phyloP scores from a whole-genome alignment of 2,329 filamentous ascomycete species.

The Botrytis tulipae region DNA sequence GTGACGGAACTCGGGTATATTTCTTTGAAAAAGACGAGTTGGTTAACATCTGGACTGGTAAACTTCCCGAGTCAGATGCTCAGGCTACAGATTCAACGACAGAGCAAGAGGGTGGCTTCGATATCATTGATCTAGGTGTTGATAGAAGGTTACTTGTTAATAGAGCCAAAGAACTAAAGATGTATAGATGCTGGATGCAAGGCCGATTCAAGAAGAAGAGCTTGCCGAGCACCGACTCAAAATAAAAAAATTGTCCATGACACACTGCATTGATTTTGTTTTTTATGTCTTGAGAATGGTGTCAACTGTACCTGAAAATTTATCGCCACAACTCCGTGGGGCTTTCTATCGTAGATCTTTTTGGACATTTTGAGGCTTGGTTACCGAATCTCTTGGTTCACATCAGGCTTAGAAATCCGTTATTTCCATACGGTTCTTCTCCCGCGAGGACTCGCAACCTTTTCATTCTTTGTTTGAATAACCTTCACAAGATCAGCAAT shows the following conservation, averaged over 20 bases:
- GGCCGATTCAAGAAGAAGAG: slow-evolving; percentile 67
- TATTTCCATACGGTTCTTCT: neutral
- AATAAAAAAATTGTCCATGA: neutral
- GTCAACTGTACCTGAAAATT: too few relatives aligned
- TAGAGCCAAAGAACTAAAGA: slow-evolving; percentile 84
- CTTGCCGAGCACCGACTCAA: neutral
- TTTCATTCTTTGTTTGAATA: neutral
- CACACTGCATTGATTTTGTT: neutral
- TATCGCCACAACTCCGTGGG: neutral
- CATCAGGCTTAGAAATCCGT: neutral
- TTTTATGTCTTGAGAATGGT: neutral
- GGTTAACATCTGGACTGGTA: slow-evolving; percentile 69
- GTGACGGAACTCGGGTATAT: slow-evolving; percentile 94
- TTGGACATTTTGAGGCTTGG: neutral
- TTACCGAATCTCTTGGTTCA: neutral
- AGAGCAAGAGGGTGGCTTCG: slow-evolving; percentile 49
- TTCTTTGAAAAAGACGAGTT: slow-evolving; percentile 92
- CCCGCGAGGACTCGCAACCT: neutral
- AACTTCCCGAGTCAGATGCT: slow-evolving; percentile 22
- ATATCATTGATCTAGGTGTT: slow-evolving; percentile 74
- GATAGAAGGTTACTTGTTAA: slow-evolving; percentile 92
- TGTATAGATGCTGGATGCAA: slow-evolving; percentile 98
- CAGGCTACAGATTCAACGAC: slow-evolving; percentile 22
- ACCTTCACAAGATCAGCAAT: neutral
- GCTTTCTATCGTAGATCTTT: neutral